Evolutionary conservation across 768 basidiomycete species (phyloP).

Genomic region (Termitomyces bulborhizus): DNA sequence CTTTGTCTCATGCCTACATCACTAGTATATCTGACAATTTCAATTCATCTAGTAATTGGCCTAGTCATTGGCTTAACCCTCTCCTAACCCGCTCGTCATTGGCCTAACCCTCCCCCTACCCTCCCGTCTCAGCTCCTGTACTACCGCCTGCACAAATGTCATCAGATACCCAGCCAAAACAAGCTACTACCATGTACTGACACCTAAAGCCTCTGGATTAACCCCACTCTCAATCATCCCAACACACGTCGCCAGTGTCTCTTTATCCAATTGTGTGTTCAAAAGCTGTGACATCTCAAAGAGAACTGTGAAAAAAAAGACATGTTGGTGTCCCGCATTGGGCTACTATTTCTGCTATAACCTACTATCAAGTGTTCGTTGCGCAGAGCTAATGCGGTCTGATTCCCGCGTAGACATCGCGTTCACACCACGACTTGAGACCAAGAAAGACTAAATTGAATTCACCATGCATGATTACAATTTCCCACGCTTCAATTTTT

Average conservation of each 20-base stretch:
- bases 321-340: background rate
- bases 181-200: slow-evolving; percentile 25
- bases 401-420: slow-evolving; percentile 47
- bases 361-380: slow-evolving; percentile 68
- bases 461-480: background rate
- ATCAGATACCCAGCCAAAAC: background rate
- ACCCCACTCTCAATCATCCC: slow-evolving; percentile 90
- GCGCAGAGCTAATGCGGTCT: slow-evolving; percentile 56
- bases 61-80: no score
- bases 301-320: slow-evolving; percentile 45
- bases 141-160: slow-evolving; percentile 53
- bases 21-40: background rate
- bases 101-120: no score
- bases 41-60: no score
- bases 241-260: slow-evolving; percentile 88
- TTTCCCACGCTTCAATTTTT: slow-evolving; percentile 11
- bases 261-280: slow-evolving; percentile 84
- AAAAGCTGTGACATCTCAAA: slow-evolving; percentile 85
- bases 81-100: no score
- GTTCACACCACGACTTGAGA: no score
- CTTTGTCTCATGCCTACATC: slow-evolving; percentile 12
- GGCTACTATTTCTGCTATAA: slow-evolving; percentile 10
- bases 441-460: no score
- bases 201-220: slow-evolving; percentile 89
- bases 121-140: slow-evolving; percentile 79